Conservation (phyloP, 306 rosid species). For the Trichosanthes truncata region DNA sequence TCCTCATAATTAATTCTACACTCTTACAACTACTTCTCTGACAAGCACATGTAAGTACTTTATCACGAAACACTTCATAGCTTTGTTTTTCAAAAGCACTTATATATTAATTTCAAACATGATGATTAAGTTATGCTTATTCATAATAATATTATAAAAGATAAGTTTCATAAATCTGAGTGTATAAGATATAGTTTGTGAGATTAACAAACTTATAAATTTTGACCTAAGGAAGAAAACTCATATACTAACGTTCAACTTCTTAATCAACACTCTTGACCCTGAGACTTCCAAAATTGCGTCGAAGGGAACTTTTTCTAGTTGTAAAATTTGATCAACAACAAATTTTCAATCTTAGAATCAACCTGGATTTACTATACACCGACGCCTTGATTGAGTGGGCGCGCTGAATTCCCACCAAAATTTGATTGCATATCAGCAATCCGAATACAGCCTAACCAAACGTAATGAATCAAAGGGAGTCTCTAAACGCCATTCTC, state of each 20-base stretch:
- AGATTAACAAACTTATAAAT: neutral
- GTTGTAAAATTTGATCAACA: neutral
- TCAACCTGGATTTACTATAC: neutral
- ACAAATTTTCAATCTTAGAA: neutral
- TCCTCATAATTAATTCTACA: too few relatives aligned
- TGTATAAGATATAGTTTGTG: neutral
- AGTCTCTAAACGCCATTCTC: constrained; percentile 71
- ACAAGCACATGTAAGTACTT: neutral
- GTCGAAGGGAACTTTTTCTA: neutral
- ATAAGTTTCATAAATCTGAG: neutral
- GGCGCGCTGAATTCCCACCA: neutral
- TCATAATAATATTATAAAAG: neutral
- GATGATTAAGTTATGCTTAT: neutral
- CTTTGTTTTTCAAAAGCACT: neutral
- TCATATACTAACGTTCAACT: neutral
- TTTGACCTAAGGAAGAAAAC: neutral
- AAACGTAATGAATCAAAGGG: constrained; percentile 59
- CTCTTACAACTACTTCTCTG: too few relatives aligned
- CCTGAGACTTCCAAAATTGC: neutral
- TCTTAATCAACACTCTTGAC: neutral
- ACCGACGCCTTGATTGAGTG: neutral
- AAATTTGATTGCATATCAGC: constrained; percentile 18
- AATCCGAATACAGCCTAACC: constrained; percentile 67
- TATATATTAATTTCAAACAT: neutral
- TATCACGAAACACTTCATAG: neutral